Percentiles rank a stretch among this genome's conserved stretches.
phyloP scores from a whole-genome alignment of 2,329 filamentous ascomycete species.

The Metarhizium humberi region DNA sequence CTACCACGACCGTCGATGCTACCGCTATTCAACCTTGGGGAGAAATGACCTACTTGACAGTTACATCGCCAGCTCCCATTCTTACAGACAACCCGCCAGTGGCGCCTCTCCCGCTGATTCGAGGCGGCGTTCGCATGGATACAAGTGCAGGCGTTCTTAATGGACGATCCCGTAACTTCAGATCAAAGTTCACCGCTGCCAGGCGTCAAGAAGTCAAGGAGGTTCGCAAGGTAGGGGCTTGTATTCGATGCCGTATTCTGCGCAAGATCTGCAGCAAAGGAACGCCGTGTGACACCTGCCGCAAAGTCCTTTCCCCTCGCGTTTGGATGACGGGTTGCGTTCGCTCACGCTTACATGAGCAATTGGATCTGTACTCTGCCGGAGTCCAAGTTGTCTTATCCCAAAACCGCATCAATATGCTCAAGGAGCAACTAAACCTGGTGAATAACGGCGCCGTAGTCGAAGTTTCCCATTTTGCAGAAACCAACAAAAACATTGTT shows the following conservation, averaged over 20 bases:
- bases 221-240: constrained; percentile 55
- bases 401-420: constrained; percentile 46
- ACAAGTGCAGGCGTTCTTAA: constrained; percentile 32
- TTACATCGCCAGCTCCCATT: constrained; percentile 21
- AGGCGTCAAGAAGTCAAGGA: constrained; percentile 57
- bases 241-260: constrained; percentile 55
- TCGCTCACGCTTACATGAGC: constrained; percentile 51
- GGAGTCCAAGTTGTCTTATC: constrained; percentile 54
- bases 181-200: constrained; percentile 46
- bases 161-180: constrained; percentile 41
- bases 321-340: constrained; percentile 59
- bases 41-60: constrained; percentile 40
- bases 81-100: constrained; percentile 20
- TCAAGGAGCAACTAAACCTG: constrained; percentile 42
- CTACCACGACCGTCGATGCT: constrained; percentile 13
- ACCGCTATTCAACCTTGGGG: constrained; percentile 38
- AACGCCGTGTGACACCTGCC: constrained; percentile 53
- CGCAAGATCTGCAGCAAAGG: constrained; percentile 59
- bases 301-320: constrained; percentile 52
- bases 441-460: constrained; percentile 40
- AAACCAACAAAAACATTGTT: constrained; percentile 32
- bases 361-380: constrained; percentile 54
- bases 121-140: constrained; percentile 46
- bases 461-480: constrained; percentile 51
- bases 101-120: constrained; percentile 18